These are phyloP conservation scores for Daldinia sp. DNA, from an alignment of 2,329 filamentous ascomycete species.

Conservation along the genomic window DNA sequence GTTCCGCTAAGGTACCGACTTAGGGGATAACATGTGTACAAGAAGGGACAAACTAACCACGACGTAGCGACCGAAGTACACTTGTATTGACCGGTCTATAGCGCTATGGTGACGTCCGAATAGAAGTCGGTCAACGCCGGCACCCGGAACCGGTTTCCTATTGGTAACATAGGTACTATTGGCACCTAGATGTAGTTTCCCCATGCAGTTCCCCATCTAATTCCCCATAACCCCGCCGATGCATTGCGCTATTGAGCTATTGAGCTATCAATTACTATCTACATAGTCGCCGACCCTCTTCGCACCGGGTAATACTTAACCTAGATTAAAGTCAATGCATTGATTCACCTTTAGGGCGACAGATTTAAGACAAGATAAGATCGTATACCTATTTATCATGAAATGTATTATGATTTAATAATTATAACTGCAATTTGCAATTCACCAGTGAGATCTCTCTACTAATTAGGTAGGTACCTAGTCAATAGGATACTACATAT, in stretches of 20 bases:
- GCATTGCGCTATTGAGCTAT: no score
- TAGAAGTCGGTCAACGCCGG: conserved; percentile 41
- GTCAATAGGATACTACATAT: no score
- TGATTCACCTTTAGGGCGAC: background rate
- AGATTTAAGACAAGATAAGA: background rate
- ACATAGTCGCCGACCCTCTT: background rate
- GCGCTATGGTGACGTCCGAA: conserved; percentile 33
- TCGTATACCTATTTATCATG: background rate
- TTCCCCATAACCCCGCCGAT: background rate
- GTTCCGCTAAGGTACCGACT: conserved; percentile 10
- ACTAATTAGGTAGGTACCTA: no score
- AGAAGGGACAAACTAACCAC: background rate
- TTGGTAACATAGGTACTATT: conserved; percentile 15
- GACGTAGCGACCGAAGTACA: conserved; percentile 23
- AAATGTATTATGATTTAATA: background rate
- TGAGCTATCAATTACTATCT: background rate
- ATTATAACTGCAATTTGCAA: background rate
- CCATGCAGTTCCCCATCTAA: background rate
- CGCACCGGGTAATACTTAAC: no score
- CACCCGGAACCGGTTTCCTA: conserved; percentile 29
- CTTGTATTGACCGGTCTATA: conserved; percentile 36
- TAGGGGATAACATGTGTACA: conserved; percentile 1
- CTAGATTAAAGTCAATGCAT: background rate
- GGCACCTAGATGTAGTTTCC: background rate
- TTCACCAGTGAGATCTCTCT: no score